Conservation (phyloP, 768 basidiomycete genomes). For the Auriscalpium vulgare region DNA sequence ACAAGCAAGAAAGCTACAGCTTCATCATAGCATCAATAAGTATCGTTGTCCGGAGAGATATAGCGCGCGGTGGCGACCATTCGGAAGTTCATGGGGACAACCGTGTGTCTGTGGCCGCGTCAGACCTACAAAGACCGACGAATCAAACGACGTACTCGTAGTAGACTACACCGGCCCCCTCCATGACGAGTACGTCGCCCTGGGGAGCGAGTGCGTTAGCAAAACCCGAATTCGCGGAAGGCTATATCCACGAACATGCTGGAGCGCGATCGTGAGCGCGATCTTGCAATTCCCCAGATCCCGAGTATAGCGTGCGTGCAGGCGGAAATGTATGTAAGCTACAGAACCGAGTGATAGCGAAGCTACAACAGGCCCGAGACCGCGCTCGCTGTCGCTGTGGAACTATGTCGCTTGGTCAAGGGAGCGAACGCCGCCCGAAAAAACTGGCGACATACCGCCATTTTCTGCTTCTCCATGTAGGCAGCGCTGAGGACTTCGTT, state of each 20-base stretch:
- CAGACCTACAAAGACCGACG: background rate
- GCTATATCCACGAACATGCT: slow-evolving; percentile 42
- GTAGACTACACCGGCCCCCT: slow-evolving; percentile 51
- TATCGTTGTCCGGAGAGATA: slow-evolving; percentile 33
- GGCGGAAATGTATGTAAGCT: slow-evolving; percentile 75
- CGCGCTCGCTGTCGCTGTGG: slow-evolving; percentile 71
- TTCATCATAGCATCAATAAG: too few species aligned
- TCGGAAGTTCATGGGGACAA: slow-evolving; percentile 65
- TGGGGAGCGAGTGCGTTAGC: slow-evolving; percentile 21
- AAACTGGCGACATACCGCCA: slow-evolving; percentile 47
- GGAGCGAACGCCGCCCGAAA: background rate
- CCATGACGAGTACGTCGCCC: slow-evolving; percentile 73
- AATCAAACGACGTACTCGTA: slow-evolving; percentile 49
- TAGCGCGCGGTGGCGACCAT: slow-evolving; percentile 74
- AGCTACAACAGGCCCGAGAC: slow-evolving; percentile 65
- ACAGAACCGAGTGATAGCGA: slow-evolving; percentile 74
- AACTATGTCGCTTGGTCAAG: slow-evolving; percentile 35
- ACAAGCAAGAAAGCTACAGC: too few species aligned
- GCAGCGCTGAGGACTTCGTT: slow-evolving; percentile 78
- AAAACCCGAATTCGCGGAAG: background rate
- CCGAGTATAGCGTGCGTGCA: slow-evolving; percentile 29
- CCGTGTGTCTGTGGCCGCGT: slow-evolving; percentile 48
- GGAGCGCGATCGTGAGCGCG: slow-evolving; percentile 49
- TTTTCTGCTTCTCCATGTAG: slow-evolving; percentile 80
- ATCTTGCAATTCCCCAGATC: slow-evolving; percentile 22